These are phyloP conservation scores for Salix viminalis DNA, from an alignment of 345 rosid species.

Conservation along the genomic window DNA sequence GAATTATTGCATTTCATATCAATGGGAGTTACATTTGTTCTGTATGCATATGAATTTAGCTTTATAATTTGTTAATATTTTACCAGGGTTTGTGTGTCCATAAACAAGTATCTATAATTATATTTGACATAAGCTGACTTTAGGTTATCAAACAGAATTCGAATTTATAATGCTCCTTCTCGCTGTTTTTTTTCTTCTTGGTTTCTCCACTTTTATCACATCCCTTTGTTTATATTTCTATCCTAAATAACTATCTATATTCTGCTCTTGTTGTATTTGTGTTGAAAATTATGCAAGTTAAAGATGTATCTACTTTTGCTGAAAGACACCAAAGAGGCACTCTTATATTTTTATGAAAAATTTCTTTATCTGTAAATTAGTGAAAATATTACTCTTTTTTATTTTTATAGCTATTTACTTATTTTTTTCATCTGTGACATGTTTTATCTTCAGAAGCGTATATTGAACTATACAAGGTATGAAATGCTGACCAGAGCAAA, in stretches of 20 bases:
- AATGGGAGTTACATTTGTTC: background rate
- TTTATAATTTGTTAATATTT: background rate
- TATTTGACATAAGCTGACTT: background rate
- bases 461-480: constrained; percentile 75
- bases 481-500: constrained; percentile 83
- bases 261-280: background rate
- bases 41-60: background rate
- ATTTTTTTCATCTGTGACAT: background rate
- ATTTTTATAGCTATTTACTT: background rate
- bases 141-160: background rate
- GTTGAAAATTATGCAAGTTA: background rate
- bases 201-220: too few species aligned
- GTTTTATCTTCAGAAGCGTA: constrained; percentile 52
- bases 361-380: background rate
- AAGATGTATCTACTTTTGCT: background rate
- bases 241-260: background rate
- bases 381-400: background rate
- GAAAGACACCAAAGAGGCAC: background rate
- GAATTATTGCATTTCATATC: too few species aligned
- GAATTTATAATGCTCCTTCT: too few species aligned
- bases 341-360: background rate
- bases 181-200: too few species aligned
- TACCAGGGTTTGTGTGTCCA: background rate
- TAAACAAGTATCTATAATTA: background rate
- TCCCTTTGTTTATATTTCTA: too few species aligned